Base-by-base conservation (phyloP, 2,329 filamentous ascomycete species). In the Microdochium bolleyi region DNA sequence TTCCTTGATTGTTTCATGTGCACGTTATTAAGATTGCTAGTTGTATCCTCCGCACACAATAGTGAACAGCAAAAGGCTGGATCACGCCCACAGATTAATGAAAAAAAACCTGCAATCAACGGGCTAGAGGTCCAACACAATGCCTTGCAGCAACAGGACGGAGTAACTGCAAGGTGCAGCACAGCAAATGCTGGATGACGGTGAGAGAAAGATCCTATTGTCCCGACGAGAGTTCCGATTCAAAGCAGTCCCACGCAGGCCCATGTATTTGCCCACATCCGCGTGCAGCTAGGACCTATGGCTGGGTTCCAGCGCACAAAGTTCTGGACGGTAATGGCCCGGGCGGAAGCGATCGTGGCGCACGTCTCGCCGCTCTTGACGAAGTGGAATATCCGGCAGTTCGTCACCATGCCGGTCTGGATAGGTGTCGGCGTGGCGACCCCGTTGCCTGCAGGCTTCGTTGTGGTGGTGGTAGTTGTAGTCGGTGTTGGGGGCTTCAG, bases 341-440 rank as follows among this genome's bases (percentile, higher is more conserved):
- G 21, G 32, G 19, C 24, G 4, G 19, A 10, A 16, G 34, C 14
- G 30, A 51, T 41, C 11, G 19, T 22, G 49, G 10, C 9, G 49
- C 32, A 51, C 8, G 21, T 21, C 9, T 37, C 19, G 30, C 49
- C 49, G 49, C n/a, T 16, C 19, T 11, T 11, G 3, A 50, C 49
- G 8, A 21, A 16, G 19, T 41, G 16, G 49, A 50, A 51, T 27
- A 7, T 38, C 8, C 3, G 30, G 49, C 11, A 60, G 53, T 55
- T 53, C 22, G n/a, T 25, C 2, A 53, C 46, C 46, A 53, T 49
- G 30, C 48, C 32, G 30, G 46, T 24, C 37, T 53, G 44, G 10
- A 32, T 24, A 2, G 51, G 51, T 13, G 48, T 49, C 3, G 51
- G 51, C 32, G 51, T 53, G 14, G 46, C 46, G 51, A 53, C 46